Evolutionary conservation across 2,329 filamentous ascomycete genomes (phyloP), one percentile per base, ranked within the genome.

Genomic region (Colletotrichum eleusines): DNA sequence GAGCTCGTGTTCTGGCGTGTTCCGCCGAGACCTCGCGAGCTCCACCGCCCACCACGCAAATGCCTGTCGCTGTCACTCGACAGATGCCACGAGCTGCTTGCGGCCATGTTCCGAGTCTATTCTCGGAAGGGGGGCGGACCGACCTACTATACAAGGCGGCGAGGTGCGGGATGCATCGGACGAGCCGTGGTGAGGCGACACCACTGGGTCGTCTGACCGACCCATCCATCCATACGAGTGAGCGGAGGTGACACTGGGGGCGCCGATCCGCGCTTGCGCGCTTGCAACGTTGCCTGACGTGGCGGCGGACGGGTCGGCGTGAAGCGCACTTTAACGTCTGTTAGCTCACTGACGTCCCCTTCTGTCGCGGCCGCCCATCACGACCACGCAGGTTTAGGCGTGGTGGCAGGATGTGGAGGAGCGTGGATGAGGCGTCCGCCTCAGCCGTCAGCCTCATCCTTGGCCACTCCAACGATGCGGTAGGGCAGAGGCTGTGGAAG

Each of bases 1-100:
- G 64, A 68, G 64, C 68, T 71, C 68, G 68, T 71, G 68, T 71
- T 67, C 57, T 71, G 68, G 51, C 58, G 68, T 63, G 68, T 71
- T 67, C 57, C n/a, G n/a, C n/a, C n/a, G n/a, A n/a, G n/a, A n/a
- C n/a, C n/a, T n/a, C 64, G 64, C 51, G 35, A 38, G 58, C 51
- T 63, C 68, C 68, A 71, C 64, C 35, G 44, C 5, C 46, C 64
- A 59, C 51, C 46, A 54, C 23, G 28, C 20, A 7, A 35, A 60
- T 59, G 57, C 42, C 40, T 58, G 50, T 26, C 63, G n/a, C 40
- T 50, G 53, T 18, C n/a, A 31, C 50, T n/a, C 23, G 33, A 44
- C 53, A 67, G 63, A 62, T 38, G 33, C 31, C 35, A 62, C 33
- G 38, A 53, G 8, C 28, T 9, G 5, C 28, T 42, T 53, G 20